These are phyloP conservation scores for Middelhovenomyces tepae DNA, from an alignment of 805 yeast species.

Conservation along the genomic window DNA sequence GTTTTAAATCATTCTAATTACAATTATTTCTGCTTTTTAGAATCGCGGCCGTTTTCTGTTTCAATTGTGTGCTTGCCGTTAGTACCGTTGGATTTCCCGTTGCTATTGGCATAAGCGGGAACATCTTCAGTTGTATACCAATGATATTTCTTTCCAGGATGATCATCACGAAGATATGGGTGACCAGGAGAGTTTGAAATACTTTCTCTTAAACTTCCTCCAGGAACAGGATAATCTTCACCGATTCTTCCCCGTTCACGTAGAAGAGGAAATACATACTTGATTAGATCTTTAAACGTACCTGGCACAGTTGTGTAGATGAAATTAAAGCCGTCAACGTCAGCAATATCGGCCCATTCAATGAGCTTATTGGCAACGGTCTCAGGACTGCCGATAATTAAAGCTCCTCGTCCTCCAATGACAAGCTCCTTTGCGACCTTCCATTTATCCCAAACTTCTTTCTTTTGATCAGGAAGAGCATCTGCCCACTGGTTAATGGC, in stretches of 20 bases:
- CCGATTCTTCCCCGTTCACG: slow-evolving; percentile 30
- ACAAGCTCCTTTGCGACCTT: slow-evolving; percentile 28
- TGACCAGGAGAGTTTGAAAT: slow-evolving; percentile 23
- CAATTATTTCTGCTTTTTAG: no score
- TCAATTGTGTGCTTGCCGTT: no score
- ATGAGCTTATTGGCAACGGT: slow-evolving; percentile 35
- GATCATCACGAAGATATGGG: slow-evolving; percentile 7
- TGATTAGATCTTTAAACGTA: slow-evolving; percentile 31
- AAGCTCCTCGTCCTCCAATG: slow-evolving; percentile 25
- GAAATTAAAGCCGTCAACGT: slow-evolving; percentile 37
- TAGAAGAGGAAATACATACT: slow-evolving; percentile 32
- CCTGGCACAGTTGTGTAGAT: slow-evolving; percentile 32
- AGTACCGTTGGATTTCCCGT: slow-evolving; percentile 6
- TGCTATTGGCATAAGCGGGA: slow-evolving; percentile 19
- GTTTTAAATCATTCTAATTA: no score
- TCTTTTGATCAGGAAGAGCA: slow-evolving; percentile 22
- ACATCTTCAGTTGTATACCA: no score
- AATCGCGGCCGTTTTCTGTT: no score
- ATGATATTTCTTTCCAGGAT: slow-evolving; percentile 11
- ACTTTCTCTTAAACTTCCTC: slow-evolving; percentile 32
- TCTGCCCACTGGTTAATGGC: slow-evolving; percentile 31
- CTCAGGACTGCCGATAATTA: slow-evolving; percentile 30
- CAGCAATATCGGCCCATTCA: slow-evolving; percentile 32
- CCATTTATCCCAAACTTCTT: slow-evolving; percentile 19
- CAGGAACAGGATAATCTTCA: slow-evolving; percentile 29